Evolutionary conservation across 2,329 filamentous ascomycete genomes (phyloP).

Genomic region (Amphichorda felina): DNA sequence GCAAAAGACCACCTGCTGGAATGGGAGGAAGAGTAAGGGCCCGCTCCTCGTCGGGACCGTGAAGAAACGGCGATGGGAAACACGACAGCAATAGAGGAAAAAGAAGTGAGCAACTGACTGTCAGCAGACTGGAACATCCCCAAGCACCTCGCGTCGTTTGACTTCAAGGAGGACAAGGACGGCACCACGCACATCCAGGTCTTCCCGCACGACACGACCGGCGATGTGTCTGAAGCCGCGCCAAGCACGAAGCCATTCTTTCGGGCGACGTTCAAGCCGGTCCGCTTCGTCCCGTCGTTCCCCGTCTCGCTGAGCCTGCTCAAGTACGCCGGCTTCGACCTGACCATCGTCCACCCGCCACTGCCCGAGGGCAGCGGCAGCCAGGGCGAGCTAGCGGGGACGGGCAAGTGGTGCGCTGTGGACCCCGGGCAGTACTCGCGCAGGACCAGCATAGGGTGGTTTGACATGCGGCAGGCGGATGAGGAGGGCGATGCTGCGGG

Average conservation of each 20-base stretch:
- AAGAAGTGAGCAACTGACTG: not conserved
- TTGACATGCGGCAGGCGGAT: slow-evolving; percentile 27
- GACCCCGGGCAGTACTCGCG: slow-evolving; percentile 16
- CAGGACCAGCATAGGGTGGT: slow-evolving; percentile 29
- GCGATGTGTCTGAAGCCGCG: slow-evolving; percentile 12
- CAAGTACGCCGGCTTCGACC: slow-evolving; percentile 10
- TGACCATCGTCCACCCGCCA: slow-evolving; percentile 34
- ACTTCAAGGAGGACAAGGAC: slow-evolving; percentile 18
- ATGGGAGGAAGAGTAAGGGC: slow-evolving; percentile 34
- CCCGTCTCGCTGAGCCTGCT: slow-evolving; percentile 2
- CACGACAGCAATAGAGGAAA: not conserved
- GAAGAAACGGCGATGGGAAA: not conserved
- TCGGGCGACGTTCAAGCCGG: slow-evolving; percentile 22
- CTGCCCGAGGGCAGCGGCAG: slow-evolving; percentile 26
- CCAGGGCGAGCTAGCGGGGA: slow-evolving; percentile 30
- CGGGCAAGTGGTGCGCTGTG: slow-evolving; percentile 30
- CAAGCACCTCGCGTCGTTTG: slow-evolving; percentile 40
- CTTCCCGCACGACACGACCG: slow-evolving; percentile 21
- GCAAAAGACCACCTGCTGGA: slow-evolving; percentile 37
- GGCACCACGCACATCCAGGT: slow-evolving; percentile 22
- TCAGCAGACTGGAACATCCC: slow-evolving; percentile 40
- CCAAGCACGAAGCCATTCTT: slow-evolving; percentile 22
- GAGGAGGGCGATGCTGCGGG: slow-evolving; percentile 5
- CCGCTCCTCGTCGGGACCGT: not conserved
- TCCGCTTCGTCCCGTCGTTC: slow-evolving; percentile 2